Conservation (phyloP, 2,329 filamentous ascomycete genomes). For the Calcarisporium arbuscula region DNA sequence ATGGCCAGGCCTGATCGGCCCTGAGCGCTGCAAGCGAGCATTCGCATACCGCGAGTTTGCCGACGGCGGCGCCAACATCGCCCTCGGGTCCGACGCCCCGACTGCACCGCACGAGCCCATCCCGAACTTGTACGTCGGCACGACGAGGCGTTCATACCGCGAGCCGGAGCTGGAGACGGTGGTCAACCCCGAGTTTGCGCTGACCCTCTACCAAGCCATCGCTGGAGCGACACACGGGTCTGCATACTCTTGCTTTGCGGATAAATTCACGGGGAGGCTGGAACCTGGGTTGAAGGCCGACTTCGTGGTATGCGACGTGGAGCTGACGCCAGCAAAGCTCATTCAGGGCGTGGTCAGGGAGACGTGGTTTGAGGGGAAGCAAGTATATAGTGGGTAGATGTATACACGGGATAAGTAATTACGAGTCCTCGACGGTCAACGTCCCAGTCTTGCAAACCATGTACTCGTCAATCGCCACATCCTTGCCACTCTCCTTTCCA, state of each 20-base stretch:
- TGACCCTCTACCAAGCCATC: constrained; percentile 48
- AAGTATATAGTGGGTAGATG: constrained; percentile 24
- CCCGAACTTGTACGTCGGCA: constrained; percentile 52
- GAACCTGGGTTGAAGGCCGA: constrained; percentile 49
- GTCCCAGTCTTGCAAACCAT: constrained; percentile 12
- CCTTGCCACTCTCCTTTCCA: constrained; percentile 22
- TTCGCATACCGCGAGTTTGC: constrained; percentile 59
- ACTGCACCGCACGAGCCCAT: constrained; percentile 51
- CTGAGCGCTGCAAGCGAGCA: constrained; percentile 46
- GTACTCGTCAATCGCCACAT: constrained; percentile 13
- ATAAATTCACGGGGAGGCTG: constrained; percentile 46
- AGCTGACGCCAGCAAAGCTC: constrained; percentile 39
- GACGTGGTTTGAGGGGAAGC: constrained; percentile 47
- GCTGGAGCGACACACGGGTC: constrained; percentile 48
- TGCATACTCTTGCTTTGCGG: constrained; percentile 53
- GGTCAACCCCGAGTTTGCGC: constrained; percentile 46
- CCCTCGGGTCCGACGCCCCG: constrained; percentile 53
- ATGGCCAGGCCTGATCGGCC: constrained; percentile 53
- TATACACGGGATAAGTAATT: too few relatives aligned
- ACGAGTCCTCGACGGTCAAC: too few relatives aligned
- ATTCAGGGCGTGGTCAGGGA: constrained; percentile 38
- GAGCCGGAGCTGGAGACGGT: constrained; percentile 34
- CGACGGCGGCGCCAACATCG: constrained; percentile 45
- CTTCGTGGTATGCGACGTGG: constrained; percentile 46
- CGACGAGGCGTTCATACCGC: constrained; percentile 48